A percentile compares a stretch with the other conserved stretches of the same genome.
phyloP scores from a whole-genome alignment of 1,284 basidiomycete species.

The Phellopilus nigrolimitatus region DNA sequence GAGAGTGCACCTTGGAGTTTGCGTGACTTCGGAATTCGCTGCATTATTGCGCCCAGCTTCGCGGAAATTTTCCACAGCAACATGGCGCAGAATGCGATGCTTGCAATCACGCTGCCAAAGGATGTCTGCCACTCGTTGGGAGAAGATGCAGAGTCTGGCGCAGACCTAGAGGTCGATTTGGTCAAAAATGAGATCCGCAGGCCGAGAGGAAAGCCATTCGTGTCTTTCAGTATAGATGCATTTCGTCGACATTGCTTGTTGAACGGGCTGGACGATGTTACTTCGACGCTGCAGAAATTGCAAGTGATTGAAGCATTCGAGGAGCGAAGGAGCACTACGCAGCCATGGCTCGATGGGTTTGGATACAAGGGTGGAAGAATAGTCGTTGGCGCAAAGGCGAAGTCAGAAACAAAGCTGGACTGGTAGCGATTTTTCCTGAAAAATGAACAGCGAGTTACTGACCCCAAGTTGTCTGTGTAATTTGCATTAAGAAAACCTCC shows the following conservation, averaged over 20 bases:
- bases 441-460: no score
- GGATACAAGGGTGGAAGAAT: constrained; percentile 80
- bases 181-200: constrained; percentile 84
- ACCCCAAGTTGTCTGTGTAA: no score
- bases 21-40: constrained; percentile 93
- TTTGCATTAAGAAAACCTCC: no score
- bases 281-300: constrained; percentile 79
- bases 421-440: no score
- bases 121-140: constrained; percentile 74
- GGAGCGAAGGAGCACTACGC: constrained; percentile 62
- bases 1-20: constrained; percentile 97
- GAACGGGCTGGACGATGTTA: constrained; percentile 93
- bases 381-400: constrained; percentile 39
- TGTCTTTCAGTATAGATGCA: constrained; percentile 76
- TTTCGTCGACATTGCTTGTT: constrained; percentile 91
- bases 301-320: constrained; percentile 74
- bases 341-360: constrained; percentile 95
- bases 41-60: constrained; percentile 90
- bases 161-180: constrained; percentile 86
- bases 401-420: constrained; percentile 50
- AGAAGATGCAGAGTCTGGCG: constrained; percentile 74
- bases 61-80: constrained; percentile 94
- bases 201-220: constrained; percentile 64
- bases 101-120: constrained; percentile 77
- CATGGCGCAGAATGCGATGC: constrained; percentile 95